Conservation (phyloP, 2,329 filamentous ascomycete species). For the Pseudocercospora cruenta region DNA sequence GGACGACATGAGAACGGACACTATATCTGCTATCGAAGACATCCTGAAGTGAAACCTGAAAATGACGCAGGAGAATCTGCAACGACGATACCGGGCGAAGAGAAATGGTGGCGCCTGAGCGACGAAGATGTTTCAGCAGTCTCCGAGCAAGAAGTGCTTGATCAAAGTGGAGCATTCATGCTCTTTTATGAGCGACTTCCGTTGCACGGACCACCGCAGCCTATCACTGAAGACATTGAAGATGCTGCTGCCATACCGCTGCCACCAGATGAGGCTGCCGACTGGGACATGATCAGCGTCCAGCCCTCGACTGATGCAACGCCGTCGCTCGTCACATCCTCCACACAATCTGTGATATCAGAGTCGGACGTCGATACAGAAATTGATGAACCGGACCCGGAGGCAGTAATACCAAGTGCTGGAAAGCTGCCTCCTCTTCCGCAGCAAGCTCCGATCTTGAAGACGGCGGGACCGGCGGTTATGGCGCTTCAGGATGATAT, state of each 20-base stretch:
- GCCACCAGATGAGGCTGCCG: conserved; percentile 24
- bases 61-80: conserved; percentile 29
- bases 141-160: conserved; percentile 71
- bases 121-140: conserved; percentile 81
- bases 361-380: conserved; percentile 24
- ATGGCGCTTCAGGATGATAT: neutral
- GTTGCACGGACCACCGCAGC: neutral
- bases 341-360: conserved; percentile 24
- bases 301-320: conserved; percentile 17
- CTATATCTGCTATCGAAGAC: conserved; percentile 87
- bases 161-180: conserved; percentile 89
- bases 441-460: neutral
- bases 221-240: neutral
- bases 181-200: conserved; percentile 79
- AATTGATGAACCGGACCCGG: conserved; percentile 1
- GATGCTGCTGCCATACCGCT: conserved; percentile 24
- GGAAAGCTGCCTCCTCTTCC: neutral
- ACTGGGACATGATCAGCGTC: conserved; percentile 21
- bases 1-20: conserved; percentile 94
- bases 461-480: neutral
- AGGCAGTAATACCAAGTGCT: conserved; percentile 9
- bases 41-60: conserved; percentile 46
- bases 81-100: conserved; percentile 31
- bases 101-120: conserved; percentile 87
- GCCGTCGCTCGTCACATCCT: conserved; percentile 25